Evolutionary conservation across 352 stramenopile genomes (phyloP), one percentile per base, ranked within the genome.

Genomic region (Phytopythium chamaehyphon): DNA sequence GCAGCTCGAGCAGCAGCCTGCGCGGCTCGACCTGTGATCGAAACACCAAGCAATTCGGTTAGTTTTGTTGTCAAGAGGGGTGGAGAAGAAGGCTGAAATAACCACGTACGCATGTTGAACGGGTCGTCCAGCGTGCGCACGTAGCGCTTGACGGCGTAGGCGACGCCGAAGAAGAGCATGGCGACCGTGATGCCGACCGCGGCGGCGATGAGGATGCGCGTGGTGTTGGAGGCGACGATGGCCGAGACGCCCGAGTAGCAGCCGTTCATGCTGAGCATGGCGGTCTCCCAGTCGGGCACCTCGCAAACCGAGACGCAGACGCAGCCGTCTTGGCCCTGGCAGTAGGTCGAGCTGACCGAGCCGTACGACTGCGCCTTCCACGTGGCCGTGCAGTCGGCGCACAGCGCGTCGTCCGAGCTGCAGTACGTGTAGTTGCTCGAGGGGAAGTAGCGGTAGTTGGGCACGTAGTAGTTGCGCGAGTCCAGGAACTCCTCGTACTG

Each of bases 251-350:
- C 26, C 14, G 12, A 9, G 12, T 38, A 24, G n/a, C 43, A 48
- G 48, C 64, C 66, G 19, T 72, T 37, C 36, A 67, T 55, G 28
- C 55, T 49, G n/a, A 80, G 51, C 14, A 72, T 54, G 15, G 54
- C 37, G 7, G 54, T 51, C 6, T 65, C 14, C 57, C 60, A 73
- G 42, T 59, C 54, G 0, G 47, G 40, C 24, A 67, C 44, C 49
- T 78, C 68, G 37, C 71, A 82, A 47, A 64, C 53, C 16, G 66
- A 64, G 18, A 80, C 59, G 48, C 69, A 80, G 1, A 80, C 47
- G 45, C 69, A 80, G 18, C 66, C 66, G 47, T 59, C 44, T 7
- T 14, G 47, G 10, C 69, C 69, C n/a, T 50, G 62, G 51, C 69
- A 79, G 40, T 64, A 71, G 10, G 57, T 61, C 10, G 57, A 54